A percentile compares a stretch with the other conserved stretches of the same genome.
These are phyloP conservation scores for Globisporangium nunn DNA, from an alignment of 352 stramenopile species.

Conservation along the genomic window DNA sequence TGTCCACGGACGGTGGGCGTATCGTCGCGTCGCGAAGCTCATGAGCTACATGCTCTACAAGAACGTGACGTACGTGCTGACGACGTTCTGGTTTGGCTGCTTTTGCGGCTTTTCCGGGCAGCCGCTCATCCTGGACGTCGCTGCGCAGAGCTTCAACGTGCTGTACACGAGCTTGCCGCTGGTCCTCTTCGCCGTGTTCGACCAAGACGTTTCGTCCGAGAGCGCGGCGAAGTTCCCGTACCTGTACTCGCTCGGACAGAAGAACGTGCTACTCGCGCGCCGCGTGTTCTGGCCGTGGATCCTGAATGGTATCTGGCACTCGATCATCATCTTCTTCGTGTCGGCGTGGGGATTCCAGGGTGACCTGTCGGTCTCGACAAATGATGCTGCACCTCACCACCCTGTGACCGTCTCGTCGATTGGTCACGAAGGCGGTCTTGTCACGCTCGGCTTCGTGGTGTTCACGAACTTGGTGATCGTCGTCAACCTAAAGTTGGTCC, in stretches of 20 bases:
- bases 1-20: constrained; percentile 90
- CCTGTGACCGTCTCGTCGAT: constrained; percentile 28
- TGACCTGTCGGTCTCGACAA: constrained; percentile 18
- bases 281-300: constrained; percentile 84
- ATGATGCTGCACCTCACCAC: constrained; percentile 9
- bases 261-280: constrained; percentile 46
- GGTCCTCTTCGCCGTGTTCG: constrained; percentile 69
- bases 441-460: constrained; percentile 71
- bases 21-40: constrained; percentile 88
- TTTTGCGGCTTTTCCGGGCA: constrained; percentile 74
- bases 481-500: constrained; percentile 70
- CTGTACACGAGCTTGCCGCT: constrained; percentile 73
- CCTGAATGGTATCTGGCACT: constrained; percentile 77
- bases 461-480: constrained; percentile 75
- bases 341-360: constrained; percentile 57
- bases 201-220: constrained; percentile 66
- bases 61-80: constrained; percentile 84
- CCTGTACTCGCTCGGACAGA: constrained; percentile 62
- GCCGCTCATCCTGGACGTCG: constrained; percentile 70
- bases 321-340: constrained; percentile 77
- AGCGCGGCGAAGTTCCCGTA: constrained; percentile 60
- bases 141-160: constrained; percentile 80
- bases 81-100: constrained; percentile 82
- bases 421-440: constrained; percentile 43
- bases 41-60: constrained; percentile 96